Conservation (phyloP, 1,139 yeast species). For the Scheffersomyces stambukii region DNA sequence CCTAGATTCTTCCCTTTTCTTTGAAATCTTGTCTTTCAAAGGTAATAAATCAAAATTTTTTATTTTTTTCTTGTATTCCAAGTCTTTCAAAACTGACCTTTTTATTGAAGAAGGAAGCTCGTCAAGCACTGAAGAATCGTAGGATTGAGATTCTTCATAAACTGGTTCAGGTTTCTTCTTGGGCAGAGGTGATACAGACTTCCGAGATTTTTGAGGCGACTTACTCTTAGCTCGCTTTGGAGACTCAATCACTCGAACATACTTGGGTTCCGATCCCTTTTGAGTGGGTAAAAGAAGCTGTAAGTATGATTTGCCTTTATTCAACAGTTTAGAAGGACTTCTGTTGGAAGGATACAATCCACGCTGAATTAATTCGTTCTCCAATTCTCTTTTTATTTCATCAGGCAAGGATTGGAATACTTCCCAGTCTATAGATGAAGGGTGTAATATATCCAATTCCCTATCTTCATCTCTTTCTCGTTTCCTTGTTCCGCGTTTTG, state of each 20-base stretch:
- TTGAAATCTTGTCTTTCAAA: conserved; percentile 26
- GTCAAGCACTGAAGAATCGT: conserved; percentile 39
- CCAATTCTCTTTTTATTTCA: conserved; percentile 49
- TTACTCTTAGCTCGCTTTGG: conserved; percentile 16
- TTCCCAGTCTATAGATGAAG: conserved; percentile 49
- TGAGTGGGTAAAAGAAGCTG: conserved; percentile 42
- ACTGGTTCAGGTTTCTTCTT: conserved; percentile 8
- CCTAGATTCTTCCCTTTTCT: conserved; percentile 15
- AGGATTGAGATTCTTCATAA: conserved; percentile 16
- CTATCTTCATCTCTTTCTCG: conserved; percentile 2
- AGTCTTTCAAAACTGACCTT: conserved; percentile 38
- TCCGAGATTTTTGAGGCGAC: too few relatives aligned
- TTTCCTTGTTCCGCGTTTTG: conserved; percentile 1
- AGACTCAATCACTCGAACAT: conserved; percentile 33
- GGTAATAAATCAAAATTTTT: conserved; percentile 25
- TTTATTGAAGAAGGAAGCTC: conserved; percentile 46
- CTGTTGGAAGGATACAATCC: conserved; percentile 24
- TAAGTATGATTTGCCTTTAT: conserved; percentile 24
- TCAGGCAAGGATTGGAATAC: conserved; percentile 51
- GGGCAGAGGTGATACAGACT: conserved; percentile 13
- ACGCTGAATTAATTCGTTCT: conserved; percentile 37
- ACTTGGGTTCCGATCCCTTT: conserved; percentile 26
- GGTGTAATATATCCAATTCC: too few relatives aligned
- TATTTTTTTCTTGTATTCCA: conserved; percentile 25
- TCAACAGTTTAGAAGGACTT: too few relatives aligned